Evolutionary conservation across 306 rosid genomes (phyloP).

Genomic region (Cucurbita ficifolia): DNA sequence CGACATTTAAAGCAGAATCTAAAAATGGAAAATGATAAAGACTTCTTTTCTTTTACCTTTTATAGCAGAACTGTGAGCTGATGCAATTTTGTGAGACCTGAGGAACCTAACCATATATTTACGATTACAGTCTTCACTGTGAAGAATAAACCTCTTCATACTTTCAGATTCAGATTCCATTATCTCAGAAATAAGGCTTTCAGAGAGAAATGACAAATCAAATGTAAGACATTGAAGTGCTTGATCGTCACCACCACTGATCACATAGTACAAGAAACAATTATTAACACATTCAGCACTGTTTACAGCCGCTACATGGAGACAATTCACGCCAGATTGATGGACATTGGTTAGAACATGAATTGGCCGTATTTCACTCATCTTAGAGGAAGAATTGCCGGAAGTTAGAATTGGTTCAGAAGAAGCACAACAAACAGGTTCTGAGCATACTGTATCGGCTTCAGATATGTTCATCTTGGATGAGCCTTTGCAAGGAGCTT

Average conservation of each 20-base stretch:
- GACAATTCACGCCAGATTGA: conserved; percentile 92
- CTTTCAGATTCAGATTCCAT: conserved; percentile 17
- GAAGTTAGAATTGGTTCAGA: conserved; percentile 18
- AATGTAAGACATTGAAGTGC: conserved; percentile 51
- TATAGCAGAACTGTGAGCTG: conserved; percentile 89
- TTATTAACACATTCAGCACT: conserved; percentile 18
- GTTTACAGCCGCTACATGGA: conserved; percentile 58
- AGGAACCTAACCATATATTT: conserved; percentile 33
- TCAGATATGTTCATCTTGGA: conserved; percentile 20
- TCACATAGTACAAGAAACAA: conserved; percentile 30
- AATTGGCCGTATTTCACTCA: conserved; percentile 52
- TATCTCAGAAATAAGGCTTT: conserved; percentile 15
- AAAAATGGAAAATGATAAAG: not conserved
- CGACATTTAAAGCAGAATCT: not conserved
- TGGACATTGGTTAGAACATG: conserved; percentile 42
- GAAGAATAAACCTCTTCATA: conserved; percentile 11
- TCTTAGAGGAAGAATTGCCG: conserved; percentile 27
- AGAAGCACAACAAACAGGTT: conserved; percentile 18
- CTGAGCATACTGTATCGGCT: conserved; percentile 17
- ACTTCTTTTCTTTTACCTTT: conserved; percentile 36
- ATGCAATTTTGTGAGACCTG: conserved; percentile 26
- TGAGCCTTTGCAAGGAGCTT: conserved; percentile 16
- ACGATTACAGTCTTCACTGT: conserved; percentile 17
- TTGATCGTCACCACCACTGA: conserved; percentile 97
- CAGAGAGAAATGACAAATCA: conserved; percentile 30